Evolutionary conservation across 441 rosid species (phyloP), one percentile per base, ranked within the genome.

Genomic region (Populus hybrid): DNA sequence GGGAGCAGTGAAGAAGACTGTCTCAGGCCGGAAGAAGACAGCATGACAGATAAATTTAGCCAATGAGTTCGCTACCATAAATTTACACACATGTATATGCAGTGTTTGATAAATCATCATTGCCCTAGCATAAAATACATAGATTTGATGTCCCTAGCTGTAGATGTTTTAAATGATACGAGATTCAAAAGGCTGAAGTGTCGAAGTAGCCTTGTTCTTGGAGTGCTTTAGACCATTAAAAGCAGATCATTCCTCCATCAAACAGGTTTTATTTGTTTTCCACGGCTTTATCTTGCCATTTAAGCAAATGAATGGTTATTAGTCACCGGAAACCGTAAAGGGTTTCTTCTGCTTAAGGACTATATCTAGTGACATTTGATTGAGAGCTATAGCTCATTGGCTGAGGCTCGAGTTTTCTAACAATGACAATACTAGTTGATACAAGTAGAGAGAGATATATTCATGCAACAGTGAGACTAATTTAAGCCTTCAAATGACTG

Each of bases 1-100:
- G 14, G 99, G 98, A 61, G 99, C 81, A 7, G 99, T 93, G 68
- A 95, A 95, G 90, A 89, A 93, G 83, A 95, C 97, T 0, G 97
- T 95, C 69, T 89, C 97, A 0, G 95, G 98, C 73, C 82, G 89
- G 71, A 93, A 88, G 88, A 76, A 82, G 78, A 85, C 79, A 10
- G 67, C 71, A 8, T 53, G 26, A 74, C 69, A 71, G 66, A 5
- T 40, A 31, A 59, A 68, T 73, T 70, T 78, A 31, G 66, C 80
- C 24, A 53, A 67, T 45, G 38, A 50, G 45, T 71, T 8, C 78
- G 69, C 53, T 63, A 18, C 29, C 42, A 29, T 16, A 36, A 21
- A 76, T 73, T 14, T 8, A 38, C 24, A 40, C 71, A 38, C 76
- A 53, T 76, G 68, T 69, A 77, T 68, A 23, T 50, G 56, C 71